Percentiles rank a stretch among this genome's conserved stretches.
Evolutionary conservation across 1,284 basidiomycete species (phyloP).

Genomic region (Ustilago sp.): DNA sequence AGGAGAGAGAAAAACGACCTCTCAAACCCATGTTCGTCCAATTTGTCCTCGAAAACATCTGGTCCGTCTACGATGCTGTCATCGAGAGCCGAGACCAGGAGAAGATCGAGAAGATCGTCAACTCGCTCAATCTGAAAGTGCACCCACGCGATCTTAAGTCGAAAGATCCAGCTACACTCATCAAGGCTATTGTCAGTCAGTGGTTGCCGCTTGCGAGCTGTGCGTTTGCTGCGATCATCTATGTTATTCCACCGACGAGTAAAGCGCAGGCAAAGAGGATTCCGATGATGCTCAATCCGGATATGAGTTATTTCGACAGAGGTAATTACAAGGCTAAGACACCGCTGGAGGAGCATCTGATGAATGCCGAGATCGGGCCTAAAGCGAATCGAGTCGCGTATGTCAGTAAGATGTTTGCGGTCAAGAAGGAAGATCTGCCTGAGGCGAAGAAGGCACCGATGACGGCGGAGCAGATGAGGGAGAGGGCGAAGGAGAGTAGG

Average conservation of each 20-base stretch:
- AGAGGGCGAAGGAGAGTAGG: conserved; percentile 72
- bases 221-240: conserved; percentile 90
- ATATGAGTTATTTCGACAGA: conserved; percentile 73
- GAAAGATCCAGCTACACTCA: conserved; percentile 86
- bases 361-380: conserved; percentile 69
- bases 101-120: conserved; percentile 89
- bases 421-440: conserved; percentile 82
- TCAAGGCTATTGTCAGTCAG: conserved; percentile 89
- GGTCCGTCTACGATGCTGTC: conserved; percentile 82
- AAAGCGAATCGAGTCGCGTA: conserved; percentile 73
- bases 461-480: conserved; percentile 88
- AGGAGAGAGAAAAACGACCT: conserved; percentile 76
- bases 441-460: conserved; percentile 74
- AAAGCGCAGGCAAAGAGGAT: conserved; percentile 85
- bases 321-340: conserved; percentile 50
- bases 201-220: conserved; percentile 96
- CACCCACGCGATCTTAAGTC: conserved; percentile 88
- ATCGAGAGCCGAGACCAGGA: conserved; percentile 70
- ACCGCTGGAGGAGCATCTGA: conserved; percentile 82
- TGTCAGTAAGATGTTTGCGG: conserved; percentile 99
- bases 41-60: conserved; percentile 96
- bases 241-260: conserved; percentile 88
- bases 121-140: conserved; percentile 84
- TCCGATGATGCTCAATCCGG: conserved; percentile 92
- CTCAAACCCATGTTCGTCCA: conserved; percentile 98